A percentile compares a stretch with the other conserved stretches of the same genome.
These are phyloP conservation scores for Metschnikowia peoriensis DNA, from an alignment of 805 yeast genomes.

Conservation along the genomic window DNA sequence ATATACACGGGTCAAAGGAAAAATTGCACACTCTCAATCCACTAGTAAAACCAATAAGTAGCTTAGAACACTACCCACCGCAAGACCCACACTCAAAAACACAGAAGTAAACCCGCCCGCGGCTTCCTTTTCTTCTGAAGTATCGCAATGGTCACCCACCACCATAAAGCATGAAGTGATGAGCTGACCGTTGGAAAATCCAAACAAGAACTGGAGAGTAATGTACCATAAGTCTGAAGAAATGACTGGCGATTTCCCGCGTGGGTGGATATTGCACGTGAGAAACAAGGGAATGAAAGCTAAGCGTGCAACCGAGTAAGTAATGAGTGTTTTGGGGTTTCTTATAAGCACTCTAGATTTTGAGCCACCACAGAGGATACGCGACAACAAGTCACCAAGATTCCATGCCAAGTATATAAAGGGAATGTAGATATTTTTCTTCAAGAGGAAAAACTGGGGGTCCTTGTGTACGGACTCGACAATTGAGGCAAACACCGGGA, in stretches of 20 bases:
- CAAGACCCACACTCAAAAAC: constrained; percentile 73
- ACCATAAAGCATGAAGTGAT: constrained; percentile 78
- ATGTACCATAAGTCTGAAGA: constrained; percentile 68
- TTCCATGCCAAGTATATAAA: constrained; percentile 85
- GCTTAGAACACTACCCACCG: constrained; percentile 75
- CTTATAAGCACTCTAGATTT: constrained; percentile 30
- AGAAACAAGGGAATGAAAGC: constrained; percentile 70
- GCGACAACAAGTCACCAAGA: constrained; percentile 78
- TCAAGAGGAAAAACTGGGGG: constrained; percentile 38
- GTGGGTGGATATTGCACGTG: constrained; percentile 57
- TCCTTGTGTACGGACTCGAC: constrained; percentile 48
- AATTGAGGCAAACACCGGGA: constrained; percentile 87
- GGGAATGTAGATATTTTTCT: constrained; percentile 58
- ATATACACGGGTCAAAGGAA: neutral
- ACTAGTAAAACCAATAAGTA: constrained; percentile 54
- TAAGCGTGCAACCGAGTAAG: constrained; percentile 55
- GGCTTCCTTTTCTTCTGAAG: constrained; percentile 74
- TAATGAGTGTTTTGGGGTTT: constrained; percentile 44
- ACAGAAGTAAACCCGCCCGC: constrained; percentile 93
- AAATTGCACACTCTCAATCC: constrained; percentile 12
- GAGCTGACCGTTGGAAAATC: constrained; percentile 84
- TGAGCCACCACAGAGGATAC: constrained; percentile 60
- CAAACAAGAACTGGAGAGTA: constrained; percentile 71
- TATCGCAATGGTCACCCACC: constrained; percentile 57
- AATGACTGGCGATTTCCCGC: constrained; percentile 32